Base-by-base conservation (phyloP, 1,139 yeast genomes). In the Entelexis sorbosivorans region DNA sequence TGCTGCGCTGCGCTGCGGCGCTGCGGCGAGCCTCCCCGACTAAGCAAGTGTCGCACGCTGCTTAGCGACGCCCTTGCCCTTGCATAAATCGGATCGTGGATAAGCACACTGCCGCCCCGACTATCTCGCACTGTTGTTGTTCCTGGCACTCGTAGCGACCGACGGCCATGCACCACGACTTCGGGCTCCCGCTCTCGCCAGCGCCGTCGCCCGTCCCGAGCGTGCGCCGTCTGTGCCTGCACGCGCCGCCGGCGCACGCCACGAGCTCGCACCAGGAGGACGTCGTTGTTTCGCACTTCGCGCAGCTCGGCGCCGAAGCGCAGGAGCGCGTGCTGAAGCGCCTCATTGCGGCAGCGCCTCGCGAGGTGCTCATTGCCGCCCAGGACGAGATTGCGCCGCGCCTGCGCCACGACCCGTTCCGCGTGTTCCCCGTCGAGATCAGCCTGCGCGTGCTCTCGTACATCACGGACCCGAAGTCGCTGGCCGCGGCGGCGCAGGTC, bases 381-480 rank as follows among this genome's bases (percentile, higher is more conserved):
- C 76, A 86, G 7, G 82, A 81, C 60, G 93, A 83, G 63, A 83
- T 91, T 16, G 77, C 82, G 26, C 77, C 81, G 33, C 69, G 87
- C 64, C 80, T 91, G 53, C 79, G 86, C 59, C 82, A 86, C 54
- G 98, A 91, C 66, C 94, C 91, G 60, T 81, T 91, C 54, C 74
- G 81, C 38, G 79, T 85, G 14, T 72, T 91, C 48, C 98, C 98
- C 2, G 42, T 77, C 59, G 98, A 91, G 64, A 70, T 91, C 38
- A 79, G 95, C 1, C 74, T 89, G 52, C 84, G 87, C 61, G 83
- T 91, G 45, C 70, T 91, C 48, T 83, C 95, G 57, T 87, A 83
- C 66, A 71, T 91, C 61, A 96, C 87, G 47, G 73, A 70, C 56
- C 73, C 74, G 16, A 53, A 60, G 51, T 64, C 73, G 9, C 61